A percentile compares a stretch with the other conserved stretches of the same genome.
Evolutionary conservation across 257 asterid species (phyloP).

Genomic region (Jacaranda copaia): DNA sequence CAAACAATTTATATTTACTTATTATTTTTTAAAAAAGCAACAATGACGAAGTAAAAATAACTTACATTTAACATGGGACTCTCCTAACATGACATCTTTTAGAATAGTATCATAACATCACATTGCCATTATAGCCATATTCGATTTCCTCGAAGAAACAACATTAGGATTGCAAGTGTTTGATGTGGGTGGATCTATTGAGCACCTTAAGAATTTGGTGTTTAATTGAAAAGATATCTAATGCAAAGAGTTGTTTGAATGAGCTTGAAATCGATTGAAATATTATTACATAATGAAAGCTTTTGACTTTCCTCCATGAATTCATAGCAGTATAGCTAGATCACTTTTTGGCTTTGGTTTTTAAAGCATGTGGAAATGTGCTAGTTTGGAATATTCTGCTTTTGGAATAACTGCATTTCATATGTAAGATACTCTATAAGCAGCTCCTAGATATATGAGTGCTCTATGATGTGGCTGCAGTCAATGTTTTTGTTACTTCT

Average conservation of each 20-base stretch:
- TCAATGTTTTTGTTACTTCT: neutral
- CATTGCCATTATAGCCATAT: conserved; percentile 31
- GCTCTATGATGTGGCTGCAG: conserved; percentile 2
- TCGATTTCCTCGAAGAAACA: conserved; percentile 42
- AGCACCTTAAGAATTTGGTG: neutral
- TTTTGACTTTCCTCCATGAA: neutral
- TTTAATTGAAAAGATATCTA: neutral
- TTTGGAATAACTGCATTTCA: too few relatives aligned
- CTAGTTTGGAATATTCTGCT: neutral
- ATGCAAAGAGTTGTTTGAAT: neutral
- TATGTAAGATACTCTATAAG: too few relatives aligned
- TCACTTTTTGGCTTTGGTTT: neutral
- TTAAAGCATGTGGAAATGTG: neutral
- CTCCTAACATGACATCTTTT: neutral
- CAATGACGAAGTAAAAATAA: too few relatives aligned
- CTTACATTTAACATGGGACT: neutral
- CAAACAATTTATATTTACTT: too few relatives aligned
- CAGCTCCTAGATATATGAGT: too few relatives aligned
- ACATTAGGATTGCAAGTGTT: neutral
- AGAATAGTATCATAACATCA: conserved; percentile 14
- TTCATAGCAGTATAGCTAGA: neutral
- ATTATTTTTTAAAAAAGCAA: too few relatives aligned
- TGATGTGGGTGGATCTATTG: conserved; percentile 17
- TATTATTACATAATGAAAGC: neutral
- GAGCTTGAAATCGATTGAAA: neutral